Percentiles rank a stretch among this genome's conserved stretches.
These are phyloP conservation scores for Pontederia paniculata DNA, from an alignment of 176 grass and related monocot species.

Conservation along the genomic window DNA sequence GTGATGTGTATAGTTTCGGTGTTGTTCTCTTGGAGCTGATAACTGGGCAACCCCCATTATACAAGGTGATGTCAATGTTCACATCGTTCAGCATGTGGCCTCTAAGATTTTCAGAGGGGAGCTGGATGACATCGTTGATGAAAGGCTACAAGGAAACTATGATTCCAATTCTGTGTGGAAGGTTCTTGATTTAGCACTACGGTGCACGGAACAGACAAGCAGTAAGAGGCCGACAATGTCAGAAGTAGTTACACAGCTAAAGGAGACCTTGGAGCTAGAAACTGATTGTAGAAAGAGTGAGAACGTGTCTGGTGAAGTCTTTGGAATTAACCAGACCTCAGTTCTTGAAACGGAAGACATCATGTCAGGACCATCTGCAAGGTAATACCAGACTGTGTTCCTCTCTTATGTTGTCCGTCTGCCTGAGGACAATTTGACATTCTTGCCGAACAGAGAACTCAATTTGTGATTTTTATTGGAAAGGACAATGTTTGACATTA, in stretches of 20 bases:
- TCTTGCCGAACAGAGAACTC: no score
- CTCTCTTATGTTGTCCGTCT: no score
- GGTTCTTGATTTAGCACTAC: conserved; percentile 15
- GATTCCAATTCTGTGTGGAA: no score
- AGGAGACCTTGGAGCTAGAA: conserved; percentile 11
- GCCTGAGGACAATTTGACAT: no score
- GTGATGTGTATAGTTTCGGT: no score
- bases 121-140: conserved; percentile 15
- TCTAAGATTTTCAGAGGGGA: conserved; percentile 3
- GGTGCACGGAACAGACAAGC: background rate
- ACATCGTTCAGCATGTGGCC: conserved; percentile 18
- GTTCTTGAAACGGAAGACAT: no score
- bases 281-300: background rate
- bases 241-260: conserved; percentile 3
- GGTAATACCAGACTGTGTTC: no score
- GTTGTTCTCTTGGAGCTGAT: conserved; percentile 1
- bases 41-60: conserved; percentile 8
- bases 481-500: no score
- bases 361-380: no score
- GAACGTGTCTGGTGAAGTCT: background rate
- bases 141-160: conserved; percentile 9
- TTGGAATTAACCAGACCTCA: no score
- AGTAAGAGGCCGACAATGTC: conserved; percentile 16
- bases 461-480: no score
- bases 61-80: background rate